Percentiles rank a stretch among this genome's conserved stretches.
Evolutionary conservation across 1,284 basidiomycete genomes (phyloP).

Genomic region (Austroboletus novae-zelandiae): DNA sequence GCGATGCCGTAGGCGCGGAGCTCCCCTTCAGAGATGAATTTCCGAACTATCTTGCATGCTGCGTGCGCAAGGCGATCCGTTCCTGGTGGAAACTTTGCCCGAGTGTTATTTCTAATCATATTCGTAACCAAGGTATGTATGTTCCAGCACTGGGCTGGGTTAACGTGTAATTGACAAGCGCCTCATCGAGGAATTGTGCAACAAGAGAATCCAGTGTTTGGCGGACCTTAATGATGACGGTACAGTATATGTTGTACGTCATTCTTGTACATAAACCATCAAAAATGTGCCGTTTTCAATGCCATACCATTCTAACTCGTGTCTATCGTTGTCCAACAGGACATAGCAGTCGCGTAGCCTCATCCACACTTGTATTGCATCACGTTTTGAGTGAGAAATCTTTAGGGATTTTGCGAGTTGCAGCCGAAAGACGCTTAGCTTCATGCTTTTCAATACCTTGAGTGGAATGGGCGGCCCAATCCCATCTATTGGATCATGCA

Average conservation of each 20-base stretch:
- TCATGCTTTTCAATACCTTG: constrained; percentile 65
- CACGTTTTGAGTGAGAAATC: constrained; percentile 12
- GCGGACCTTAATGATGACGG: neutral
- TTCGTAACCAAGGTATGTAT: constrained; percentile 19
- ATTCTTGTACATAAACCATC: constrained; percentile 32
- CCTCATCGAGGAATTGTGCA: constrained; percentile 2
- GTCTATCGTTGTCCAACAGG: constrained; percentile 47
- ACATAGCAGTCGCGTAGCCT: constrained; percentile 49
- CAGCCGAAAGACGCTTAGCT: constrained; percentile 52
- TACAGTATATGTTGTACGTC: neutral
- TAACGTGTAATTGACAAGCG: constrained; percentile 9
- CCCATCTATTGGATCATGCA: constrained; percentile 3
- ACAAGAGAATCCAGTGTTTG: constrained; percentile 13
- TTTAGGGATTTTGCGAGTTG: constrained; percentile 52
- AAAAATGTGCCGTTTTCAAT: constrained; percentile 59
- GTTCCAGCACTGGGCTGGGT: constrained; percentile 2
- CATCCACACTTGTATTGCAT: constrained; percentile 50
- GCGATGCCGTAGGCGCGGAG: constrained; percentile 8
- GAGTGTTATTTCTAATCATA: neutral
- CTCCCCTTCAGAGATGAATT: constrained; percentile 2
- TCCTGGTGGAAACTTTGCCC: neutral
- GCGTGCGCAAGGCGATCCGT: constrained; percentile 6
- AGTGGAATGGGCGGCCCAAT: constrained; percentile 34
- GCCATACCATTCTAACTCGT: constrained; percentile 68
- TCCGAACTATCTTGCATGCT: neutral